A percentile compares a stretch with the other conserved stretches of the same genome.
phyloP scores from a whole-genome alignment of 805 yeast genomes.

The Henningerozyma blattae region DNA sequence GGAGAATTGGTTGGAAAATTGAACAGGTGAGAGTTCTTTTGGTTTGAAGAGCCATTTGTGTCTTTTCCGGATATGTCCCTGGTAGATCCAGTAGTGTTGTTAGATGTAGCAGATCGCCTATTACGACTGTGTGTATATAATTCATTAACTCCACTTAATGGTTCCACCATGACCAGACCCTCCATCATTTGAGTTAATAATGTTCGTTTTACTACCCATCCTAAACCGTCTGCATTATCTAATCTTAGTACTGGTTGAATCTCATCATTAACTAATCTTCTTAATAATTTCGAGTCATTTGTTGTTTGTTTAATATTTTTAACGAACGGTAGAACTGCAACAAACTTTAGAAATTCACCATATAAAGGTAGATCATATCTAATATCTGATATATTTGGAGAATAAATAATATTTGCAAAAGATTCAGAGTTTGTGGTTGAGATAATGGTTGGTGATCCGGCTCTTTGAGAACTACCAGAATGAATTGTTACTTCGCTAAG shows the following conservation, averaged over 20 bases:
- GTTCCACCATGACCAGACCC: conserved; percentile 74
- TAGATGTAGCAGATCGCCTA: conserved; percentile 6
- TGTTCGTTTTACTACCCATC: conserved; percentile 49
- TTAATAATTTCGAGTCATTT: conserved; percentile 42
- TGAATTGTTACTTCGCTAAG: conserved; percentile 6
- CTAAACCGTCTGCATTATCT: conserved; percentile 50
- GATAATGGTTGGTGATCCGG: conserved; percentile 7
- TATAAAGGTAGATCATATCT: conserved; percentile 31
- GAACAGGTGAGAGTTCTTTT: conserved; percentile 26
- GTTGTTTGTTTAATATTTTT: conserved; percentile 29
- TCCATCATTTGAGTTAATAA: conserved; percentile 62
- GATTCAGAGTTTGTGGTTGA: conserved; percentile 5
- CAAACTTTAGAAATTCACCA: conserved; percentile 28
- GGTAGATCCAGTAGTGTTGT: background rate
- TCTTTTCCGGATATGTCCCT: no score
- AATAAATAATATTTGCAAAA: conserved; percentile 18
- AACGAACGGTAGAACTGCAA: conserved; percentile 24
- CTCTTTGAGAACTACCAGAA: conserved; percentile 13
- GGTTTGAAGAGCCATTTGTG: conserved; percentile 2
- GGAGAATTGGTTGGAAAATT: conserved; percentile 37
- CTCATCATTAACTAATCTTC: conserved; percentile 60
- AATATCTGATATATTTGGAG: conserved; percentile 31
- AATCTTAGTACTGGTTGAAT: conserved; percentile 60
- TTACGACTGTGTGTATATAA: conserved; percentile 36
- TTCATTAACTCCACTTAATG: conserved; percentile 74